Percentiles rank a stretch among this genome's conserved stretches.
Conservation (phyloP, 306 rosid genomes). For the Lathyrus oleraceus region DNA sequence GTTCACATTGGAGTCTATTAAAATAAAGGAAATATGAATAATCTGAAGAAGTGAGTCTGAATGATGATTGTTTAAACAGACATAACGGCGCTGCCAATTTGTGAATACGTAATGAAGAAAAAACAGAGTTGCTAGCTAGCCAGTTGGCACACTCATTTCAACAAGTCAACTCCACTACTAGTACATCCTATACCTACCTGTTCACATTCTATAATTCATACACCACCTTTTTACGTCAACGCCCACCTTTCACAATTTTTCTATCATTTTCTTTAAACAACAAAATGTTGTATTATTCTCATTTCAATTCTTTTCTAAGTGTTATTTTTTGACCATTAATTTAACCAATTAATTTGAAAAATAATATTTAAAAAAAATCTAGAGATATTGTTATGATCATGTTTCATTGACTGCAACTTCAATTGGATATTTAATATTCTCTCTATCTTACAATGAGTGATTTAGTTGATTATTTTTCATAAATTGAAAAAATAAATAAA, state of each 20-base stretch:
- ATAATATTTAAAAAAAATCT: neutral
- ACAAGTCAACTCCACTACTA: neutral
- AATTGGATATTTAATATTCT: neutral
- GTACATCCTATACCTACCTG: too few species aligned
- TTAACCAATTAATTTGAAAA: neutral
- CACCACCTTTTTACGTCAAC: neutral
- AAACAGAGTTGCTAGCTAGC: neutral
- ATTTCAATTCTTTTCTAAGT: too few species aligned
- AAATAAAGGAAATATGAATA: neutral
- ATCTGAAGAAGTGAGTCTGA: neutral
- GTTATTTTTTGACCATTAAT: neutral
- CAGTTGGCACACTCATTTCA: neutral
- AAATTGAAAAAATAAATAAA: too few species aligned
- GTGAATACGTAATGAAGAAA: neutral
- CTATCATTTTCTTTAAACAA: neutral
- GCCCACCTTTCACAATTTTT: neutral
- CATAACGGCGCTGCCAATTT: slow-evolving; percentile 8
- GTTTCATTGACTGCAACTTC: neutral
- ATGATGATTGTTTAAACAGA: neutral
- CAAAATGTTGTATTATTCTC: too few species aligned
- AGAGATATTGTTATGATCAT: neutral
- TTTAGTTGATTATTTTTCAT: too few species aligned
- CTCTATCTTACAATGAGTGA: too few species aligned
- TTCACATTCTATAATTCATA: neutral
- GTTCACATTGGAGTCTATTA: neutral